Percentiles rank a stretch among this genome's conserved stretches.
These are phyloP conservation scores for Aureobasidium leucospermi DNA, from an alignment of 2,329 filamentous ascomycete genomes.

Conservation along the genomic window DNA sequence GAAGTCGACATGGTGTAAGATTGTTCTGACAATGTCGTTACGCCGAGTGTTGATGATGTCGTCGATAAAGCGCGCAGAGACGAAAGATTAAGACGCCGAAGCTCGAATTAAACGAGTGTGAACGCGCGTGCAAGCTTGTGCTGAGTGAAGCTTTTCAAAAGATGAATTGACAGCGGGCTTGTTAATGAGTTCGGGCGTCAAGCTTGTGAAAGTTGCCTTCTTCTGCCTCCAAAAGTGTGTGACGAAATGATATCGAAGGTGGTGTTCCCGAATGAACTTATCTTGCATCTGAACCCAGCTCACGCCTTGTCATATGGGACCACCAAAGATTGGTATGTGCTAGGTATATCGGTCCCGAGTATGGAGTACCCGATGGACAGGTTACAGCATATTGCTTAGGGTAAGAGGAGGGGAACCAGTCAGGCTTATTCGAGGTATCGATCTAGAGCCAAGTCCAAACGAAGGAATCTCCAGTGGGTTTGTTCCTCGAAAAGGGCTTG, in stretches of 20 bases:
- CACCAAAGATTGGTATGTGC: neutral
- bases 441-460: neutral
- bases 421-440: neutral
- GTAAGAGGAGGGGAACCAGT: neutral
- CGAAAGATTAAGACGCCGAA: neutral
- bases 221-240: neutral
- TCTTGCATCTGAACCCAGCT: neutral
- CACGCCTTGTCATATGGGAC: neutral
- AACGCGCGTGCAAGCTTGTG: neutral
- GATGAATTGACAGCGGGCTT: neutral
- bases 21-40: neutral
- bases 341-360: neutral
- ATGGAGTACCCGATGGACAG: neutral
- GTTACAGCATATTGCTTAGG: neutral
- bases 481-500: neutral
- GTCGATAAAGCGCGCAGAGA: neutral
- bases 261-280: neutral
- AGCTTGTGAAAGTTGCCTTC: neutral
- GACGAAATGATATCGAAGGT: neutral
- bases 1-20: neutral
- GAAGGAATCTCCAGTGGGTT: neutral
- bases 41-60: neutral
- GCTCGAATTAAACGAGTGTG: neutral
- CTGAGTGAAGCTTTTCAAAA: neutral
- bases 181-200: neutral